Evolutionary conservation across 306 rosid species (phyloP).

Genomic region (Heteromeles arbutifolia): DNA sequence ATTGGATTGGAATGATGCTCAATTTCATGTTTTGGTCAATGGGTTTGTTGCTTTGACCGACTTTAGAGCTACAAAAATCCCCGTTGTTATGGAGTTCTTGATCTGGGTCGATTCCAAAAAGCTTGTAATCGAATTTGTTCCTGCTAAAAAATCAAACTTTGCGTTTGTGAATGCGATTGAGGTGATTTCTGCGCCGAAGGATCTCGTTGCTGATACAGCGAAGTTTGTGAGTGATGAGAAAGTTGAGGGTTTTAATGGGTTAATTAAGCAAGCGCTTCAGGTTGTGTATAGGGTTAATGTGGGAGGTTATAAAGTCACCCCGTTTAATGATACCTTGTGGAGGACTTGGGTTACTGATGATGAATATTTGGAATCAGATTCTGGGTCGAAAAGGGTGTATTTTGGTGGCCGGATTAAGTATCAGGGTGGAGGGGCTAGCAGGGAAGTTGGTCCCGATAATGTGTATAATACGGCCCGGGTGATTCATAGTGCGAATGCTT

Average conservation of each 20-base stretch:
- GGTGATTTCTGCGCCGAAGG: slow-evolving; percentile 86
- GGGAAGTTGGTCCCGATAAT: slow-evolving; percentile 90
- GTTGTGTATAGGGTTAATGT: slow-evolving; percentile 69
- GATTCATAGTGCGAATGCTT: slow-evolving; percentile 52
- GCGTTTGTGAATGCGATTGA: slow-evolving; percentile 88
- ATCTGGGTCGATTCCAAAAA: slow-evolving; percentile 43
- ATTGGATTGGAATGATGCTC: slow-evolving; percentile 33
- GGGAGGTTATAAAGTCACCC: slow-evolving; percentile 90
- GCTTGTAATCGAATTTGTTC: slow-evolving; percentile 55
- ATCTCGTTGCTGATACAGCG: slow-evolving; percentile 62
- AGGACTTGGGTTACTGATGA: slow-evolving; percentile 90
- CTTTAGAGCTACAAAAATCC: slow-evolving; percentile 24
- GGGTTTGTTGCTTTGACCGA: slow-evolving; percentile 45
- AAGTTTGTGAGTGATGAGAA: slow-evolving; percentile 25
- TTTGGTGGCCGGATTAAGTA: slow-evolving; percentile 69
- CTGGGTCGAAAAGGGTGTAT: slow-evolving; percentile 42
- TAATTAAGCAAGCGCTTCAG: slow-evolving; percentile 55
- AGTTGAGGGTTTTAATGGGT: slow-evolving; percentile 33
- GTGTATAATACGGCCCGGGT: slow-evolving; percentile 72
- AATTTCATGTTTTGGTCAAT: slow-evolving; percentile 64
- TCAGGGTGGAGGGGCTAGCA: slow-evolving; percentile 68
- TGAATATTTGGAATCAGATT: slow-evolving; percentile 37
- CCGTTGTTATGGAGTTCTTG: slow-evolving; percentile 50
- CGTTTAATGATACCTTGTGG: slow-evolving; percentile 82
- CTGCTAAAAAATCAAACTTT: slow-evolving; percentile 37